Percentiles rank a stretch among this genome's conserved stretches.
These are phyloP conservation scores for Taiozyma sp. DNA, from an alignment of 1,139 yeast species.

Conservation along the genomic window DNA sequence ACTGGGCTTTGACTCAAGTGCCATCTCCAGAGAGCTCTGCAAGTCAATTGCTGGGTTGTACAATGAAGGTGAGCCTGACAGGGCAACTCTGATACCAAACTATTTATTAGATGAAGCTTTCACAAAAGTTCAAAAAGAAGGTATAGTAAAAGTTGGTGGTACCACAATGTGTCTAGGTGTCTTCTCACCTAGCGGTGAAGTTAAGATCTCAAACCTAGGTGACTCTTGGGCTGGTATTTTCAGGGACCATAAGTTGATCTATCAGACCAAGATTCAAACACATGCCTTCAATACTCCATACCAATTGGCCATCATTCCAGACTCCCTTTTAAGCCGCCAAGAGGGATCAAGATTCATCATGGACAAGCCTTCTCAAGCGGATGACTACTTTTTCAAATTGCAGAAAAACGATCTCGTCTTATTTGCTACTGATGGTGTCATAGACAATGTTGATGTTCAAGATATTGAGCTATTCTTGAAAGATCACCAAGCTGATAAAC, in stretches of 20 bases:
- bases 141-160: conserved; percentile 83
- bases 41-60: conserved; percentile 31
- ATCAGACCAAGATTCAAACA: conserved; percentile 73
- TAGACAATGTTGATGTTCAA: conserved; percentile 72
- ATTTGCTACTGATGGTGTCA: conserved; percentile 91
- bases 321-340: conserved; percentile 49
- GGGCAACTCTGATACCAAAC: conserved; percentile 34
- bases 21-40: conserved; percentile 69
- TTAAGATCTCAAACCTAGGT: conserved; percentile 77
- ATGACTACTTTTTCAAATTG: conserved; percentile 37
- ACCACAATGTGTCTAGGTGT: conserved; percentile 90
- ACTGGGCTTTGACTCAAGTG: conserved; percentile 84
- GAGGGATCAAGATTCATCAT: conserved; percentile 50
- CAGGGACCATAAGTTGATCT: conserved; percentile 54
- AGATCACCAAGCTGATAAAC: conserved; percentile 40
- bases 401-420: conserved; percentile 68
- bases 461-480: conserved; percentile 62
- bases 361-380: conserved; percentile 44
- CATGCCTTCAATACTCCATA: conserved; percentile 90
- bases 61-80: conserved; percentile 7
- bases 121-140: conserved; percentile 42
- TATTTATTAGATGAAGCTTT: conserved; percentile 52
- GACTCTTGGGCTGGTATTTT: conserved; percentile 94
- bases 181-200: conserved; percentile 46
- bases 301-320: conserved; percentile 84